phyloP scores from a whole-genome alignment of 106 monocot genomes.

The Dendrobium chrysotoxum region DNA sequence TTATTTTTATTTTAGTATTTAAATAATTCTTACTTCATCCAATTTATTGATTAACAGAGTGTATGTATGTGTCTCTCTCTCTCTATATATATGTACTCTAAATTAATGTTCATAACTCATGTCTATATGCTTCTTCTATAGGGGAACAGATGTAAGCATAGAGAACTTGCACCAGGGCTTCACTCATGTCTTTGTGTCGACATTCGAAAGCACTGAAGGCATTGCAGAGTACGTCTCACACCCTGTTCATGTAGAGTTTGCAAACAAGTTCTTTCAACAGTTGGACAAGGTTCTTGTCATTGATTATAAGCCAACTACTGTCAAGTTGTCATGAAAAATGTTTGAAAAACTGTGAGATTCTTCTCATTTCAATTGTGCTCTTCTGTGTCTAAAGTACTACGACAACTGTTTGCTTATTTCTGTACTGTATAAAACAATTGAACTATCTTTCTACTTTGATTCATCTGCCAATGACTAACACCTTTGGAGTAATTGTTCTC shows the following conservation, averaged over 20 bases:
- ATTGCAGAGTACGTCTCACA: constrained; percentile 23
- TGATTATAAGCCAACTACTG: constrained; percentile 20
- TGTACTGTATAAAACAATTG: neutral
- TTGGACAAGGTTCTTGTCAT: constrained; percentile 14
- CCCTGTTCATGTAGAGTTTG: constrained; percentile 21
- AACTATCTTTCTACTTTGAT: neutral
- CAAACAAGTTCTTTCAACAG: neutral
- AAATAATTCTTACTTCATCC: too few species aligned
- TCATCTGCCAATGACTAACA: neutral
- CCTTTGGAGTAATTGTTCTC: too few species aligned
- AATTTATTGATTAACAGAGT: too few species aligned
- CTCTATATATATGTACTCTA: too few species aligned
- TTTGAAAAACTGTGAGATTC: neutral
- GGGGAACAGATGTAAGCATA: constrained; percentile 26
- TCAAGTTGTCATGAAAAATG: neutral
- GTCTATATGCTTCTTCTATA: neutral
- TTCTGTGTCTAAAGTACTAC: neutral
- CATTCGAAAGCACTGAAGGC: constrained; percentile 21
- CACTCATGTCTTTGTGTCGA: constrained; percentile 29
- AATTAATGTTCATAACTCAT: too few species aligned
- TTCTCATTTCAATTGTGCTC: neutral
- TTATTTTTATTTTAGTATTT: too few species aligned
- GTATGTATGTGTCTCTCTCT: too few species aligned
- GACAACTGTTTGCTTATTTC: neutral
- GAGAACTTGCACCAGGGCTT: constrained; percentile 27